Evolutionary conservation across 2,329 filamentous ascomycete species (phyloP).

Genomic region (Cordyceps militaris): DNA sequence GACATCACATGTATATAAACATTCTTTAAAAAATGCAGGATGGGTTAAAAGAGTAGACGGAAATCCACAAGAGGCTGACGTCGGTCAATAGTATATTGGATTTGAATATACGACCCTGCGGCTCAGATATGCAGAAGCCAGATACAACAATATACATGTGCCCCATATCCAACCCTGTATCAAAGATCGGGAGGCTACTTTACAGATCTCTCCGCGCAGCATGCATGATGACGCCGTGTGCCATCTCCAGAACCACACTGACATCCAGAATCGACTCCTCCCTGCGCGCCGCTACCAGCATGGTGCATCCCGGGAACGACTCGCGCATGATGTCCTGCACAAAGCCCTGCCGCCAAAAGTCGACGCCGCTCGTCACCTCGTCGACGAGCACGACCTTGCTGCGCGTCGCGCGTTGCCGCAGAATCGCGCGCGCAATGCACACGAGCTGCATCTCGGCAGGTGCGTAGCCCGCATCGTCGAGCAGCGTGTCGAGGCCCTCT

Average conservation of each 20-base stretch:
- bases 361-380: not conserved
- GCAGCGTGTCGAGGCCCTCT: not conserved
- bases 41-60: no score
- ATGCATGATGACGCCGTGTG: conserved; percentile 3
- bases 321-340: conserved; percentile 6
- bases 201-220: no score
- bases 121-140: no score
- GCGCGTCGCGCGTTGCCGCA: conserved; percentile 1
- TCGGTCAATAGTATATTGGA: no score
- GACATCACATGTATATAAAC: no score
- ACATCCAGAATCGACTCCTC: conserved; percentile 2
- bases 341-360: not conserved
- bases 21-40: no score
- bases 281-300: conserved; percentile 1
- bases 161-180: no score
- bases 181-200: no score
- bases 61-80: no score
- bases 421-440: conserved; percentile 6
- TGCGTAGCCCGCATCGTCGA: not conserved
- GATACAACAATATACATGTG: no score
- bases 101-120: no score
- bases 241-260: conserved; percentile 7
- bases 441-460: not conserved
- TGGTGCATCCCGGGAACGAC: conserved; percentile 3
- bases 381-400: conserved; percentile 9